A percentile compares a stretch with the other conserved stretches of the same genome.
Evolutionary conservation across 257 asterid species (phyloP).

Genomic region (Penstemon eatonii): DNA sequence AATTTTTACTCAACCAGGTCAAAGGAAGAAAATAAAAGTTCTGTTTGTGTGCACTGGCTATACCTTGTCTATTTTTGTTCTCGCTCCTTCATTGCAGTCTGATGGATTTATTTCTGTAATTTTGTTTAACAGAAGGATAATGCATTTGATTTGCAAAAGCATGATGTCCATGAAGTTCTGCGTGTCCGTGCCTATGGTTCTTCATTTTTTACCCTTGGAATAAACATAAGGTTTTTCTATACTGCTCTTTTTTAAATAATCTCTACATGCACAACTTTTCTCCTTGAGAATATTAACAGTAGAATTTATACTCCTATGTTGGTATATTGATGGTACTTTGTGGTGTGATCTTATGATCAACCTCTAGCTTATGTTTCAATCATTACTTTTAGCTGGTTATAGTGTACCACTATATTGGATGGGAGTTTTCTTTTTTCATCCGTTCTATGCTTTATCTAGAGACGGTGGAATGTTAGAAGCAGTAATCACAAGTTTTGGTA

Average conservation of each 20-base stretch:
- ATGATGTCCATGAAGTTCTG: constrained; percentile 78
- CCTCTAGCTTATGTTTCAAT: not conserved
- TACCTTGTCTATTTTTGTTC: not conserved
- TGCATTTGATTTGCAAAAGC: constrained; percentile 45
- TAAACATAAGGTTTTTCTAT: constrained; percentile 71
- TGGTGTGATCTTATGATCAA: not conserved
- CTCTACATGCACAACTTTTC: constrained; percentile 14
- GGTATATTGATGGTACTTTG: not conserved
- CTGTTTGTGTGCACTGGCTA: not conserved
- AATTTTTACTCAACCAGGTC: constrained; percentile 24
- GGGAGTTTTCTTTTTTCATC: constrained; percentile 7
- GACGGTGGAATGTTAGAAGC: no score
- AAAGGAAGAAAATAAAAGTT: not conserved
- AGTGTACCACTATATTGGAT: not conserved
- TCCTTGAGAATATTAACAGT: constrained; percentile 16
- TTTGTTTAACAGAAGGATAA: constrained; percentile 46
- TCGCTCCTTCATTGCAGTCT: constrained; percentile 13
- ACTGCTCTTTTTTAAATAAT: constrained; percentile 16
- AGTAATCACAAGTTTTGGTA: no score
- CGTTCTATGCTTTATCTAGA: no score
- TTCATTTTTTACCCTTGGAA: constrained; percentile 93
- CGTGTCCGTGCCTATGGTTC: constrained; percentile 91
- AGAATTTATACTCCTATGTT: constrained; percentile 1
- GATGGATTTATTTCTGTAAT: constrained; percentile 13
- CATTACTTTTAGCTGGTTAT: constrained; percentile 3